These are phyloP conservation scores for Neurospora sp. DNA, from an alignment of 495 filamentous ascomycete genomes.

Conservation along the genomic window DNA sequence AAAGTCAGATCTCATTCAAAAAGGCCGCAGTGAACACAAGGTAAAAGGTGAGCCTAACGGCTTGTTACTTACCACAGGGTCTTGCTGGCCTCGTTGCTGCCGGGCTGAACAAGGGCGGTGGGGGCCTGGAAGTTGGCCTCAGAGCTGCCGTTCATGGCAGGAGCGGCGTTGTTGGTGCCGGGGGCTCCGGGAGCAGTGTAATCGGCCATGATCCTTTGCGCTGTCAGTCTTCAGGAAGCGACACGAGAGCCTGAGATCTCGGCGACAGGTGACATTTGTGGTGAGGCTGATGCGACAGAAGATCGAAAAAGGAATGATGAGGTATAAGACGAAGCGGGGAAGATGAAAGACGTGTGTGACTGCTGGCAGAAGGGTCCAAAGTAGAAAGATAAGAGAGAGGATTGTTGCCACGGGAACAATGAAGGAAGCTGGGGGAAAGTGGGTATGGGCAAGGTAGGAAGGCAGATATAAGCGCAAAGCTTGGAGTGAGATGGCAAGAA, in stretches of 20 bases:
- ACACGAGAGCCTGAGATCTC: background rate
- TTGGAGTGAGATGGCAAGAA: background rate
- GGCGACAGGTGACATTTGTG: background rate
- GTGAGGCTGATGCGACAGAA: background rate
- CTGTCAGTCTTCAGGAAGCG: background rate
- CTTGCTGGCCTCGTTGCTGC: conserved; percentile 22
- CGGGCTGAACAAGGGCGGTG: conserved; percentile 4
- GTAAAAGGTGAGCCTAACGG: background rate
- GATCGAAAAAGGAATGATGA: background rate
- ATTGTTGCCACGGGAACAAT: background rate
- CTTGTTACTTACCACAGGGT: conserved; percentile 32
- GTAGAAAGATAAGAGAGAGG: background rate
- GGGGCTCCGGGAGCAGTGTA: conserved; percentile 13
- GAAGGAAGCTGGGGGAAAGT: background rate
- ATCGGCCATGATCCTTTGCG: conserved; percentile 17
- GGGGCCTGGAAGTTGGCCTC: conserved; percentile 11
- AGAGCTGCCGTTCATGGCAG: conserved; percentile 22
- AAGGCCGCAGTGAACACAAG: background rate
- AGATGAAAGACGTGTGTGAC: background rate
- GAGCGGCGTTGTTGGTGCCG: conserved; percentile 14
- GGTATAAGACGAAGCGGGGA: background rate
- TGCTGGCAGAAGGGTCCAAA: background rate
- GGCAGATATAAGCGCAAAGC: background rate
- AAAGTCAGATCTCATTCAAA: conserved; percentile 12
- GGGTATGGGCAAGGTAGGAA: background rate